Conservation (phyloP, 163 green algal species). For the Volvox carteri region DNA sequence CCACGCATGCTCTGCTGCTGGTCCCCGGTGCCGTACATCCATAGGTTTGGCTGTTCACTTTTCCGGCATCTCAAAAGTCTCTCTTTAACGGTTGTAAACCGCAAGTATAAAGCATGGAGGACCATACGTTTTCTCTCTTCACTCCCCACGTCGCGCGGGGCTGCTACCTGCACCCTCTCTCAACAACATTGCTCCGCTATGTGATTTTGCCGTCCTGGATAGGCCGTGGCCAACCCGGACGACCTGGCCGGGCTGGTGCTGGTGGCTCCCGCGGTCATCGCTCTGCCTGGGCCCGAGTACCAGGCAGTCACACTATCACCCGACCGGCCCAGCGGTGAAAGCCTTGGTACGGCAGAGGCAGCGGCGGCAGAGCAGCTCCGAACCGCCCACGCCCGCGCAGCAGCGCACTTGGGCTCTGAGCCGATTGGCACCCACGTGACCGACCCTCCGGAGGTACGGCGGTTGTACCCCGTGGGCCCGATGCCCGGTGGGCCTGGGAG, state of each 20-base stretch:
- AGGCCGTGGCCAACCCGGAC: constrained; percentile 30
- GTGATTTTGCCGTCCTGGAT: neutral
- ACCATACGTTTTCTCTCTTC: too few relatives aligned
- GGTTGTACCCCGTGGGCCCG: constrained; percentile 29
- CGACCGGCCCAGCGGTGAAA: neutral
- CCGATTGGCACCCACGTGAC: constrained; percentile 1
- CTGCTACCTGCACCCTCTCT: too few relatives aligned
- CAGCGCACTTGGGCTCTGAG: constrained; percentile 31
- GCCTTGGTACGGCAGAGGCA: neutral
- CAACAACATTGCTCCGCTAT: too few relatives aligned
- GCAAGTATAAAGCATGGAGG: too few relatives aligned
- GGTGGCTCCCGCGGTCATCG: constrained; percentile 86
- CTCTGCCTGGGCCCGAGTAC: constrained; percentile 21
- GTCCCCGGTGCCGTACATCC: too few relatives aligned
- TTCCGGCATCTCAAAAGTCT: too few relatives aligned
- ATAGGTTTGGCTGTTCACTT: too few relatives aligned
- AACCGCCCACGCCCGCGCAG: neutral
- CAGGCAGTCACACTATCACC: constrained; percentile 16
- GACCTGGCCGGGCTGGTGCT: constrained; percentile 79
- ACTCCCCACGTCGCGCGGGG: too few relatives aligned
- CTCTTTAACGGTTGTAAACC: too few relatives aligned
- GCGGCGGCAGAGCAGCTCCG: constrained; percentile 42
- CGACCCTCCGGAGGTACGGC: constrained; percentile 42
- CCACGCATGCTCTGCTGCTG: too few relatives aligned
- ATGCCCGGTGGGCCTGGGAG: neutral